phyloP scores from a whole-genome alignment of 345 rosid genomes.

The Salix suchowensis region DNA sequence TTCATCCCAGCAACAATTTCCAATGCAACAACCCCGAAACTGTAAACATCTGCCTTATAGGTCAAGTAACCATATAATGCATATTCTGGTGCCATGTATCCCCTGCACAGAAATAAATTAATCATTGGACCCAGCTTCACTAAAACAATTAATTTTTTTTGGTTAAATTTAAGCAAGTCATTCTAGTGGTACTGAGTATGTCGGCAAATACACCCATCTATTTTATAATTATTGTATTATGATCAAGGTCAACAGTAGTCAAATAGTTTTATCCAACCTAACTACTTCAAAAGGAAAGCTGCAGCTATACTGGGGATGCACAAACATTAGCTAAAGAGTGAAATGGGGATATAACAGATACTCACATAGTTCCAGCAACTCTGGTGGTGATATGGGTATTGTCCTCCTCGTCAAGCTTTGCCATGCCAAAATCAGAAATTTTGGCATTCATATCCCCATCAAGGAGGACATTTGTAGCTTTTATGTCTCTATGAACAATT shows the following conservation, averaged over 20 bases:
- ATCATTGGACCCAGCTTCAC: neutral
- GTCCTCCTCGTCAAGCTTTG: slow-evolving; percentile 29
- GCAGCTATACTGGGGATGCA: neutral
- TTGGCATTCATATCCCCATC: slow-evolving; percentile 28
- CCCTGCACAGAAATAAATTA: slow-evolving; percentile 10
- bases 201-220: neutral
- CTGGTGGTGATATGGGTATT: slow-evolving; percentile 30
- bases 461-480: slow-evolving; percentile 29
- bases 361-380: slow-evolving; percentile 30
- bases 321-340: neutral
- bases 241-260: neutral
- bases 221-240: neutral
- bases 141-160: too few species aligned
- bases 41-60: slow-evolving; percentile 30
- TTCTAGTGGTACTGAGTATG: neutral
- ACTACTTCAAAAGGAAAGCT: neutral
- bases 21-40: slow-evolving; percentile 26
- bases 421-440: slow-evolving; percentile 35
- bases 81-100: slow-evolving; percentile 34
- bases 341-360: neutral
- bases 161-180: neutral
- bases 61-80: slow-evolving; percentile 30
- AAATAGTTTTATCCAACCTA: neutral
- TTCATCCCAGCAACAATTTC: slow-evolving; percentile 24
- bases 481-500: slow-evolving; percentile 35